Percentiles rank a stretch among this genome's conserved stretches.
Evolutionary conservation across 192 early-diverging fungal species (phyloP).

Genomic region (Coemansia sp.): DNA sequence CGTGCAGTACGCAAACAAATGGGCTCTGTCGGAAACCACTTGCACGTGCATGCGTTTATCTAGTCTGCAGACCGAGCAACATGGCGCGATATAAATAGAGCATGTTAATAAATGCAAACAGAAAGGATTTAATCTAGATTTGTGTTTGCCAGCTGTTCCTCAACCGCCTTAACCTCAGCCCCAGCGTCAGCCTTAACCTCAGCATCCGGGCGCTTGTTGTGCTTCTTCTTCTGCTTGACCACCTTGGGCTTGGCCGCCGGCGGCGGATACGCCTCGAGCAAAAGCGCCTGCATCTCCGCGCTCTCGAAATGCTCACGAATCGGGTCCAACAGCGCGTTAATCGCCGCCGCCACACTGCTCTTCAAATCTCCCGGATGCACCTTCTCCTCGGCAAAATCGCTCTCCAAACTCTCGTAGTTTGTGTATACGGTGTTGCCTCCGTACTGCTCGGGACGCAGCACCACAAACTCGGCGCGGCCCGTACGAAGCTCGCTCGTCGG

Average conservation of each 20-base stretch:
- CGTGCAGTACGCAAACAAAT: too few relatives aligned
- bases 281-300: slow-evolving; percentile 69
- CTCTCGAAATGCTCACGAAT: slow-evolving; percentile 74
- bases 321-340: slow-evolving; percentile 86
- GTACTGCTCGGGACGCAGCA: slow-evolving; percentile 82
- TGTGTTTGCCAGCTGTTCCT: slow-evolving; percentile 5
- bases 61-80: too few relatives aligned
- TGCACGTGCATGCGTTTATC: too few relatives aligned
- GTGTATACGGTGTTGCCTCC: slow-evolving; percentile 84
- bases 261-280: slow-evolving; percentile 83
- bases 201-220: slow-evolving; percentile 48
- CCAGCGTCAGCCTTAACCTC: slow-evolving; percentile 1
- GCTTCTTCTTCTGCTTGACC: slow-evolving; percentile 60
- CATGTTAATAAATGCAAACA: too few relatives aligned
- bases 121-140: neutral
- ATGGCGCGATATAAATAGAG: neutral
- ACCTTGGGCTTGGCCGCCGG: slow-evolving; percentile 57
- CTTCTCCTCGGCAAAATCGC: slow-evolving; percentile 82
- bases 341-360: slow-evolving; percentile 73
- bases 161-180: neutral
- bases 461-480: slow-evolving; percentile 56
- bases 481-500: slow-evolving; percentile 74
- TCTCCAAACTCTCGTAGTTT: slow-evolving; percentile 68
- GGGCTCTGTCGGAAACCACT: too few relatives aligned
- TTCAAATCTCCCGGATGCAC: slow-evolving; percentile 97